phyloP scores from a whole-genome alignment of 768 basidiomycete genomes.

The Tylopilus subfusipes region DNA sequence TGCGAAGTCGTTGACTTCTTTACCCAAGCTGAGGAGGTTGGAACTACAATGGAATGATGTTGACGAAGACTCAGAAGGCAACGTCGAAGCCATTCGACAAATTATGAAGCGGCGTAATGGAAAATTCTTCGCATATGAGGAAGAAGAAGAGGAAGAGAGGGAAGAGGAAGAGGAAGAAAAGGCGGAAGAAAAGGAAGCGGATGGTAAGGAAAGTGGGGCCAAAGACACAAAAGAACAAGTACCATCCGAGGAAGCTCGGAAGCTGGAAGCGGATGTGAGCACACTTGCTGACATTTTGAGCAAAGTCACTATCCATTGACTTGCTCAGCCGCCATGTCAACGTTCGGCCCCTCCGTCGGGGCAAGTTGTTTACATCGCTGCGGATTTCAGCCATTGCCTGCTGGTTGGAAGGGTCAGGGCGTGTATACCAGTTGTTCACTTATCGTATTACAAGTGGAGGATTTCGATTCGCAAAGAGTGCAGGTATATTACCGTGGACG shows the following conservation, averaged over 20 bases:
- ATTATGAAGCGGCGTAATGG: conserved; percentile 65
- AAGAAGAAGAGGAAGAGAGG: conserved; percentile 46
- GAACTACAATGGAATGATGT: conserved; percentile 92
- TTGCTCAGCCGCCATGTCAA: not conserved
- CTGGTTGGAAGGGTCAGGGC: not conserved
- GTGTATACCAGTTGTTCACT: conserved; percentile 25
- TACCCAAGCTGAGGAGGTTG: conserved; percentile 58
- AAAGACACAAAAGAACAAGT: conserved; percentile 20
- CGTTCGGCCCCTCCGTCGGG: not conserved
- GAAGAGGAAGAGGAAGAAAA: conserved; percentile 1
- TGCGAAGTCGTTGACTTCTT: conserved; percentile 59
- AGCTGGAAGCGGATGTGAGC: conserved; percentile 41
- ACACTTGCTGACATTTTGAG: conserved; percentile 63
- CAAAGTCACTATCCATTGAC: conserved; percentile 53
- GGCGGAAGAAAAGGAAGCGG: conserved; percentile 18
- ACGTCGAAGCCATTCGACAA: conserved; percentile 47
- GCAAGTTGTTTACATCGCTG: not conserved
- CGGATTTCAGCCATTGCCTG: conserved; percentile 3
- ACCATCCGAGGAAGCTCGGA: conserved; percentile 24
- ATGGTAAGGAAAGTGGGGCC: conserved; percentile 27
- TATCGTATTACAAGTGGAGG: conserved; percentile 10
- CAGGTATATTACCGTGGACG: not conserved
- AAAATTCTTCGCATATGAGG: conserved; percentile 63
- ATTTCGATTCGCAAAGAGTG: not conserved
- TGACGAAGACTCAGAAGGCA: conserved; percentile 68